Evolutionary conservation across 1,139 yeast species (phyloP).

Genomic region (Hyphopichia burtonii): DNA sequence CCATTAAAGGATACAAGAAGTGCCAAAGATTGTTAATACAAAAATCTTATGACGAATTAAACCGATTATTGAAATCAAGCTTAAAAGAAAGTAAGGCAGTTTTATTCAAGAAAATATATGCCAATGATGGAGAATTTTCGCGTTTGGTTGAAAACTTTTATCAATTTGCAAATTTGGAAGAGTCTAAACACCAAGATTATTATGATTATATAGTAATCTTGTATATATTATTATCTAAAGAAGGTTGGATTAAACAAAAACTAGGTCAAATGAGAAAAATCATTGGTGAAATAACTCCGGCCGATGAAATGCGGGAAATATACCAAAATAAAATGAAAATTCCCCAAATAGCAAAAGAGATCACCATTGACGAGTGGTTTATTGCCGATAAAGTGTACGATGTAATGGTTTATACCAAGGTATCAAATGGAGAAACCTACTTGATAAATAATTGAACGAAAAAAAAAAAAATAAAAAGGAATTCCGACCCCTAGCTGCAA

Average conservation of each 20-base stretch:
- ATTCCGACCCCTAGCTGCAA: no score
- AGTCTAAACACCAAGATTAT: not conserved
- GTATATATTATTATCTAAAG: not conserved
- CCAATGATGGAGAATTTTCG: not conserved
- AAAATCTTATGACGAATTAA: not conserved
- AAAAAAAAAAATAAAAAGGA: not conserved
- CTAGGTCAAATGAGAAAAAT: not conserved
- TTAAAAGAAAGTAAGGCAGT: not conserved
- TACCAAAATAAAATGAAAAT: not conserved
- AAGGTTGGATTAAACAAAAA: not conserved
- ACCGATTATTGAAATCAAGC: not conserved
- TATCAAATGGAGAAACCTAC: not conserved
- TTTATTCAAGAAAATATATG: not conserved
- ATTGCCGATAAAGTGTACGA: constrained; percentile 3
- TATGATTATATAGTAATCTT: constrained; percentile 1
- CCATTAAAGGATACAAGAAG: not conserved
- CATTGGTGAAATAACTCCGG: not conserved
- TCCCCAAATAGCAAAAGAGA: not conserved
- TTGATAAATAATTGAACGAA: not conserved
- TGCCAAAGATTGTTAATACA: not conserved
- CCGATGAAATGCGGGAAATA: not conserved
- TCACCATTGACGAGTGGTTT: not conserved
- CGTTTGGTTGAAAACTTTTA: not conserved
- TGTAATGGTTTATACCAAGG: not conserved
- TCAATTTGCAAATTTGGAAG: not conserved